phyloP scores from a whole-genome alignment of 352 stramenopile genomes.

The Vaucheria bursata region DNA sequence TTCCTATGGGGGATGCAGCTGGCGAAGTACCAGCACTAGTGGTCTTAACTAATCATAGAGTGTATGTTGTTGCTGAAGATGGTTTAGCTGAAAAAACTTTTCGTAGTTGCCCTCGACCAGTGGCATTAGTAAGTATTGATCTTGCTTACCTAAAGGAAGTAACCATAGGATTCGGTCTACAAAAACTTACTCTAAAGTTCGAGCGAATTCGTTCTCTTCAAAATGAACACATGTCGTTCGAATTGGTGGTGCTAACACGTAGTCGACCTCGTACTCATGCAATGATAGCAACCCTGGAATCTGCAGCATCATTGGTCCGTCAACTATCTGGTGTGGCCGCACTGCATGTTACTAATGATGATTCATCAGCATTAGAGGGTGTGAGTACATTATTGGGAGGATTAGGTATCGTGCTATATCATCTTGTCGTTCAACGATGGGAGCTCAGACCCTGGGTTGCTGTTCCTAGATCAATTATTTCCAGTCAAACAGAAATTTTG shows the following conservation, averaged over 20 bases:
- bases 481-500: conserved; percentile 26
- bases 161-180: background rate
- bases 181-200: background rate
- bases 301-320: background rate
- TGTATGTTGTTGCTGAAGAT: background rate
- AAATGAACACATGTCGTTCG: background rate
- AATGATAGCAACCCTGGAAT: background rate
- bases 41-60: background rate
- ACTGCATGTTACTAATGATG: background rate
- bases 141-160: background rate
- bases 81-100: background rate
- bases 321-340: background rate
- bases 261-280: background rate
- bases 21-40: background rate
- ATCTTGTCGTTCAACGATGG: conserved; percentile 42
- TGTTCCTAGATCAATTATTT: conserved; percentile 21
- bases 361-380: background rate
- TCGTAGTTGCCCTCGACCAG: background rate
- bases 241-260: background rate
- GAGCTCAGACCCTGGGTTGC: conserved; percentile 37
- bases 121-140: background rate
- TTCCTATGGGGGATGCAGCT: background rate
- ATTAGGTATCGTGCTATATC: conserved; percentile 23
- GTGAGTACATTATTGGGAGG: background rate
- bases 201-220: too few species aligned